phyloP scores from a whole-genome alignment of 2,329 filamentous ascomycete genomes.

The Fusarium sororula region DNA sequence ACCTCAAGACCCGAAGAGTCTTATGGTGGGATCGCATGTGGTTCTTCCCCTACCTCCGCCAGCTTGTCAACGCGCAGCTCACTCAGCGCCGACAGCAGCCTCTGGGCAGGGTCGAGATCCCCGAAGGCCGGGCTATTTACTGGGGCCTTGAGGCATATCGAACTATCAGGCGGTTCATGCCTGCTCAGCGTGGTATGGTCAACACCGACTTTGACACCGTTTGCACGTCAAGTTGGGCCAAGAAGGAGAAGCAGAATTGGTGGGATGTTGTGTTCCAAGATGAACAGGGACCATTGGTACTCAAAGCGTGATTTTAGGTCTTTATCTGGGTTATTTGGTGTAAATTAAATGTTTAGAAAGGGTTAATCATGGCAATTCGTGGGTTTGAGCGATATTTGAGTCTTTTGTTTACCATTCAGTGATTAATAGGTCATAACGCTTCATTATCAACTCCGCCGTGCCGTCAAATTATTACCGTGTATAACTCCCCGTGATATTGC shows the following conservation, averaged over 20 bases:
- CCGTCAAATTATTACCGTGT: no score
- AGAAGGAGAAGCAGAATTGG: slow-evolving; percentile 23
- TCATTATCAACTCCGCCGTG: no score
- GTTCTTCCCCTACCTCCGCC: slow-evolving; percentile 33
- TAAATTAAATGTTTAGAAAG: neutral
- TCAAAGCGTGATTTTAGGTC: slow-evolving; percentile 1
- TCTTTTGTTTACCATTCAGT: neutral
- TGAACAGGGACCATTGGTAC: neutral
- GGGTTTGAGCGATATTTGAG: neutral
- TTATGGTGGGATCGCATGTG: slow-evolving; percentile 38
- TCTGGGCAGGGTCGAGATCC: neutral
- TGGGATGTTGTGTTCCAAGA: slow-evolving; percentile 21
- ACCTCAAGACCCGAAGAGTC: slow-evolving; percentile 20
- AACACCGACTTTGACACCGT: neutral
- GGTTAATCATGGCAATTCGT: neutral
- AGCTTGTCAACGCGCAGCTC: slow-evolving; percentile 20
- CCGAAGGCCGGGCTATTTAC: slow-evolving; percentile 15
- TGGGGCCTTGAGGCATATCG: slow-evolving; percentile 25
- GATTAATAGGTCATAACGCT: neutral
- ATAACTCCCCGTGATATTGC: no score
- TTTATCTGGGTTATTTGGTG: neutral
- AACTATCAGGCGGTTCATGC: slow-evolving; percentile 19
- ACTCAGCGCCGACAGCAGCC: slow-evolving; percentile 6
- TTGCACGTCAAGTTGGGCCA: slow-evolving; percentile 13
- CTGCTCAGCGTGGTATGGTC: neutral